These are phyloP conservation scores for Fraxinus baroniana DNA, from an alignment of 305 asterid species.

Conservation along the genomic window DNA sequence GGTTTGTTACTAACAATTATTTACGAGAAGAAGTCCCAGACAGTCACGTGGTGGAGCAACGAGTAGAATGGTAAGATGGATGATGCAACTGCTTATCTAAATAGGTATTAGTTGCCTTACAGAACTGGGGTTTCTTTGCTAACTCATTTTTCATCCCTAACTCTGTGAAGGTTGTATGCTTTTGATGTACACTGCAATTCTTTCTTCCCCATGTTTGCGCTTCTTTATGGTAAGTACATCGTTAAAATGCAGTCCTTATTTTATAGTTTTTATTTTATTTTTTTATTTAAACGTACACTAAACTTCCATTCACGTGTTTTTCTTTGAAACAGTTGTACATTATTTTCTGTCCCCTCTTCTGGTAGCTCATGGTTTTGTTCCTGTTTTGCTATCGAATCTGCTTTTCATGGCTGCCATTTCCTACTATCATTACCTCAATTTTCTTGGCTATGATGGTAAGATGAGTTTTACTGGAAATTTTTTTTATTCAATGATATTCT, in stretches of 20 bases:
- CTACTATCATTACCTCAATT: conserved; percentile 94
- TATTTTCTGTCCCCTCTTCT: conserved; percentile 88
- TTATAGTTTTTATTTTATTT: background rate
- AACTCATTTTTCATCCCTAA: conserved; percentile 25
- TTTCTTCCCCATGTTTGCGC: conserved; percentile 86
- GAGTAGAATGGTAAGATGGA: conserved; percentile 84
- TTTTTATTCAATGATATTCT: background rate
- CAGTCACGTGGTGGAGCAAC: conserved; percentile 97
- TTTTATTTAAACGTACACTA: conserved; percentile 3
- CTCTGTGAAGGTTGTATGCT: conserved; percentile 84
- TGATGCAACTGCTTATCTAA: background rate
- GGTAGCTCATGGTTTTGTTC: conserved; percentile 92
- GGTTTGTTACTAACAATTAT: conserved; percentile 95
- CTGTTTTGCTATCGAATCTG: conserved; percentile 76
- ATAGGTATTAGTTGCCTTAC: background rate
- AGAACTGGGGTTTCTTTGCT: conserved; percentile 24
- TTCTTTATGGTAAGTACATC: conserved; percentile 72
- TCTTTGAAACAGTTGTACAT: conserved; percentile 64
- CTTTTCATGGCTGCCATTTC: conserved; percentile 92
- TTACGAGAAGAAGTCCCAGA: conserved; percentile 93
- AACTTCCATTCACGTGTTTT: conserved; percentile 28
- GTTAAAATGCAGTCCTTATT: background rate
- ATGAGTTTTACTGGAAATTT: conserved; percentile 14
- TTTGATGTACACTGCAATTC: conserved; percentile 99
- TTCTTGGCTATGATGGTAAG: conserved; percentile 95